phyloP scores from a whole-genome alignment of 1,139 yeast genomes.

The Nakaseomyces kungkrabaensis region DNA sequence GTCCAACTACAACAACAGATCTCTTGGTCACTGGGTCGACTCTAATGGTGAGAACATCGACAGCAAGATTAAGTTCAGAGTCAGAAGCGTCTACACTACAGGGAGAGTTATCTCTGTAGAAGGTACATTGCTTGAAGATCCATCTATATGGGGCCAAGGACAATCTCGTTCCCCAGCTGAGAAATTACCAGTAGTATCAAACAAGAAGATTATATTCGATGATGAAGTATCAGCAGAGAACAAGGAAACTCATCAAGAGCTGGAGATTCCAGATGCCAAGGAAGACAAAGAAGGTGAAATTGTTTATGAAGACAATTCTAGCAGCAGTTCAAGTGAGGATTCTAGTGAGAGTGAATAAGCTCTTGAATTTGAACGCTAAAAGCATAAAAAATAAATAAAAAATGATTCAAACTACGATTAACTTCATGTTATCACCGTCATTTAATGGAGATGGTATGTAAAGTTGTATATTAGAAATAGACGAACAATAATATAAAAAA shows the following conservation, averaged over 20 bases:
- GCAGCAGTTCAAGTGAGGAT: conserved; percentile 21
- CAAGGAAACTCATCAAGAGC: conserved; percentile 29
- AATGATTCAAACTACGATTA: too few relatives aligned
- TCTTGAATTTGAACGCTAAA: too few relatives aligned
- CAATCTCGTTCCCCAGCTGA: conserved; percentile 26
- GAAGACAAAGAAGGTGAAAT: conserved; percentile 28
- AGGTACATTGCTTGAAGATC: conserved; percentile 52
- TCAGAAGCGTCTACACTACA: conserved; percentile 62
- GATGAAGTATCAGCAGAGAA: conserved; percentile 31
- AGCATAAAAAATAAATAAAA: background rate
- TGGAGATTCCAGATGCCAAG: conserved; percentile 25
- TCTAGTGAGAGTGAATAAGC: conserved; percentile 23
- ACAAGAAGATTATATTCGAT: conserved; percentile 34
- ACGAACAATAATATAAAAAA: too few relatives aligned
- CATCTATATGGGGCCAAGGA: conserved; percentile 9
- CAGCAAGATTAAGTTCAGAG: conserved; percentile 68
- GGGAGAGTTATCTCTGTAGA: conserved; percentile 79
- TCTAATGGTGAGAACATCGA: conserved; percentile 61
- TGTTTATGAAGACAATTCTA: conserved; percentile 27
- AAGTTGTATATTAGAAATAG: too few relatives aligned
- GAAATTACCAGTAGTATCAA: conserved; percentile 33
- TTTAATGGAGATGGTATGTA: too few relatives aligned
- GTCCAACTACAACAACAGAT: conserved; percentile 32
- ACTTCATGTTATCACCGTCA: too few relatives aligned
- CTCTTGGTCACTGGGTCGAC: conserved; percentile 84